Evolutionary conservation across 345 rosid species (phyloP), one percentile per base, ranked within the genome.

Genomic region (Eucalyptus brandiana): DNA sequence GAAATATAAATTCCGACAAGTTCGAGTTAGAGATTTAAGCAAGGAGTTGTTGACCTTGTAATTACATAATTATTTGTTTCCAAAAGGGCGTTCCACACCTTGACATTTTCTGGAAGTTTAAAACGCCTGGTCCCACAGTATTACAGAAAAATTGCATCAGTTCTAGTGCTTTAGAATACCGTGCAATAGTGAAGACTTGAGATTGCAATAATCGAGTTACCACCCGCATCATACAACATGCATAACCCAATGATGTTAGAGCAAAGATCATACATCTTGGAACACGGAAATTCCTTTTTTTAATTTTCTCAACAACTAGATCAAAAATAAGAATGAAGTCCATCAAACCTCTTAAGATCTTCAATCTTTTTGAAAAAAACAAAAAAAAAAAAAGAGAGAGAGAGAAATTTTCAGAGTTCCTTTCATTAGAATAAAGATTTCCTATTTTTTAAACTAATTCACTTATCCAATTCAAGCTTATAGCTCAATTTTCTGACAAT

Each of bases 261-360:
- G 62, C 62, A 56, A 5, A 56, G 62, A 24, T 24, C 30, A 56
- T 24, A 24, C 0, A 24, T 56, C 13, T 24, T 1, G 30, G 62
- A 56, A 56, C 62, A 9, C 24, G 62, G 3, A 24, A 56, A 24
- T 1, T 9, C 30, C 30, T 1, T 12, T 60, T 60, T 13, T 6
- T 0, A 12, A 28, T 13, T 28, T 28, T 28, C 32, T 60, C 3
- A 0, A 56, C 30, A 24, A 0, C 30, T 23, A 23, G 62, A 24
- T 23, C 1, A 56, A 56, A 56, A 23, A 21, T 21, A 56, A 10
- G 3, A 56, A 56, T 11, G 62, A 56, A 1, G 2, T 53, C 2
- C 10, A 53, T 19, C 26, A 8, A 53, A 53, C 26, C 26, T 53
- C 8, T 53, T 21, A 53, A 53, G 26, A 8, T 53, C 26, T 53